Percentiles rank a stretch among this genome's conserved stretches.
These are phyloP conservation scores for Russula earlei DNA, from an alignment of 768 basidiomycete species.

Conservation along the genomic window DNA sequence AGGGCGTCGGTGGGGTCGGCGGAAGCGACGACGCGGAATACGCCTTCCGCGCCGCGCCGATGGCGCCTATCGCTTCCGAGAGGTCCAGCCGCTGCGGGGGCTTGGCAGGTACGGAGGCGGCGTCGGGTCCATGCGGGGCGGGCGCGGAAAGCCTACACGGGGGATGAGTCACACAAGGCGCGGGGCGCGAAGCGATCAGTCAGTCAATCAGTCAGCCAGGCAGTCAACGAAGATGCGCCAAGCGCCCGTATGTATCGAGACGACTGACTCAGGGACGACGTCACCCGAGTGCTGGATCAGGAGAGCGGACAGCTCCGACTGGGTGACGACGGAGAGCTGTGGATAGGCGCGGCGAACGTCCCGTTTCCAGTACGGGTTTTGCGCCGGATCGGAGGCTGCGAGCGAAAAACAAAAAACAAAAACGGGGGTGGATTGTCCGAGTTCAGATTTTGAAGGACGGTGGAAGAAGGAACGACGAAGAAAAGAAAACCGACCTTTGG, in stretches of 20 bases:
- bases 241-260: neutral
- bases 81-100: constrained; percentile 46
- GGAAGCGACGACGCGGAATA: constrained; percentile 62
- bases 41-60: constrained; percentile 46
- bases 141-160: neutral
- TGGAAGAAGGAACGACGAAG: constrained; percentile 5
- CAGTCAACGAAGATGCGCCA: too few species aligned
- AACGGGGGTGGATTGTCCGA: too few species aligned
- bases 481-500: too few species aligned
- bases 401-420: too few species aligned
- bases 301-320: constrained; percentile 68
- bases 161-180: too few species aligned
- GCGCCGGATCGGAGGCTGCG: constrained; percentile 72
- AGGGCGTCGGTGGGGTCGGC: constrained; percentile 57
- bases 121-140: constrained; percentile 37
- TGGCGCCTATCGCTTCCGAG: constrained; percentile 59
- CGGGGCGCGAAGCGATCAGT: too few species aligned
- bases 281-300: constrained; percentile 69
- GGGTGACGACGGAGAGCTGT: constrained; percentile 83
- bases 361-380: constrained; percentile 94
- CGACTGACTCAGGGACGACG: constrained; percentile 40
- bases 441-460: neutral
- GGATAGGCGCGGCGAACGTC: constrained; percentile 90
- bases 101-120: constrained; percentile 35
- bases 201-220: too few species aligned